Evolutionary conservation across 2,329 filamentous ascomycete genomes (phyloP), one percentile per base, ranked within the genome.

Genomic region (Graphilbum fragrans): DNA sequence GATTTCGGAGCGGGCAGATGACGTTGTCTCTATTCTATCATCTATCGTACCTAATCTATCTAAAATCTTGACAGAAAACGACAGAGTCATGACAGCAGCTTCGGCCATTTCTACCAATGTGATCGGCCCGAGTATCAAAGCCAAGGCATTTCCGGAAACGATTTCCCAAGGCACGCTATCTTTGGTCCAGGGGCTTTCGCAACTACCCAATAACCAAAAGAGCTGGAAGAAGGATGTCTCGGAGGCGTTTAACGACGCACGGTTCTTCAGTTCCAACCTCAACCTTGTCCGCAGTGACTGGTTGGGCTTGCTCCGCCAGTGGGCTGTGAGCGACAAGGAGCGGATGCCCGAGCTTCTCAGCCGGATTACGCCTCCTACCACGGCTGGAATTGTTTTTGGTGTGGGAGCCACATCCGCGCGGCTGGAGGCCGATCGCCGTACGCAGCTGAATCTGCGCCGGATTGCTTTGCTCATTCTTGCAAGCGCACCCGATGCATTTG

Each of bases 381-480:
- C 88, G 14, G 92, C 93, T 0, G 92, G 92, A 9, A 93, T 98
- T 51, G 90, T 98, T 57, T 98, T 98, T 54, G 92, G 92, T n/a
- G 92, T 98, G 1, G 93, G 93, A 11, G 92, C 92, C 7, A 87
- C 86, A 19, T 93, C 88, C 35, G 92, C 92, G 29, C 74, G 92
- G 44, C 74, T 93, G n/a, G 92, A 98, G 61, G 87, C 93, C 6
- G 92, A 98, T 59, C 81, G 88, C 44, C 92, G 82, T 61, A 87
- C 88, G 1, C 90, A 96, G 60, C 72, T 94, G 23, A 94, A 87
- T 49, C 72, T 98, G 17, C 82, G 88, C 12, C 77, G 92, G 37
- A 77, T 93, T 37, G 78, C 87, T 5, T 71, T 87, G 2, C 67
- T 98, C 11, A 65, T 96, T 16, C 69, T 96, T 6, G 82, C 87